Base-by-base conservation (phyloP, 2,329 filamentous ascomycete genomes). In the Chaetomiaceae sp. region DNA sequence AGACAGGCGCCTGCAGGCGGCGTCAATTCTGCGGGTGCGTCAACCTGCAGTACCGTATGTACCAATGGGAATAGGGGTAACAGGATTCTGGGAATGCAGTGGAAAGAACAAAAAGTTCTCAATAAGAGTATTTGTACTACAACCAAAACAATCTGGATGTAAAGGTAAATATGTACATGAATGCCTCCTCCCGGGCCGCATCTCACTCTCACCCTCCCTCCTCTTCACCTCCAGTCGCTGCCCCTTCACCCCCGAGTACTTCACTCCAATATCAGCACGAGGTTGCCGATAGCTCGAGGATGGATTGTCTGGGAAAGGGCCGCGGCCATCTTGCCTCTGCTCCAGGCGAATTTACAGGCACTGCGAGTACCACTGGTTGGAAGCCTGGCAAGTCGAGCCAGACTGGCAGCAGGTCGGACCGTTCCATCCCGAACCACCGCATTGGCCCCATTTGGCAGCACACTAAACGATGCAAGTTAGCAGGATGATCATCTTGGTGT, bases 331-430 rank as follows among this genome's bases (percentile, higher is more conserved):
- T 8, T 21, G n/a, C n/a, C 11, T 30, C 18, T 7, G 5, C 4
- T 7, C 30, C 3, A 13, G 20, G 3, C 3, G 1, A 4, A 16
- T 16, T 58, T 58, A 64, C 40, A 60, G 51, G 55, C 67, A 64
- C 53, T 66, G 63, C 9, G 64, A 66, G 51, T 68, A 68, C 57
- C 62, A 69, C 44, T 64, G 53, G 58, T 69, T 71, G 5, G 53
- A 41, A 29, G 49, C 51, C 49, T 62, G 57, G 62, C 67, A 71
- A 14, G 64, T 66, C 7, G 59, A 56, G 7, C 67, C 66, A 21
- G 65, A 65, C 30, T 60, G 50, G 59, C 67, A 69, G 64, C 67
- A 69, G 3, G 57, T 66, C 11, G 67, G 29, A 25, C 68, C 67
- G 8, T 42, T 62, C 62, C 62, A 70, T 25, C 65, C 66, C 30